A percentile compares a stretch with the other conserved stretches of the same genome.
Evolutionary conservation across 2,329 filamentous ascomycete genomes (phyloP).

Genomic region (Ceratocystis ficicola): DNA sequence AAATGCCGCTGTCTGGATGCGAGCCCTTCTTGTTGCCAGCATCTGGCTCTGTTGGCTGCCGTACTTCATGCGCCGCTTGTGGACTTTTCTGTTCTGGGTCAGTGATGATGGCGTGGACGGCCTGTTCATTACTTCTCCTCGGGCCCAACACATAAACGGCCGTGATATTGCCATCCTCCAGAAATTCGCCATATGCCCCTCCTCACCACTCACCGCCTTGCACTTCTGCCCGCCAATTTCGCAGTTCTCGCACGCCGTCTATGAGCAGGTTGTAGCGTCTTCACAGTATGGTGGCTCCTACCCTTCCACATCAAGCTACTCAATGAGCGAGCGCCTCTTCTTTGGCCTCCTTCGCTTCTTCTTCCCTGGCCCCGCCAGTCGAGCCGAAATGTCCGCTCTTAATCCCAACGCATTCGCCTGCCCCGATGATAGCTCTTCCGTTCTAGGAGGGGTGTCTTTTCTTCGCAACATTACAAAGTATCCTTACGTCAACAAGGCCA

Average conservation of each 20-base stretch:
- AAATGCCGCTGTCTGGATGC: conserved; percentile 64
- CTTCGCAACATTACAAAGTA: conserved; percentile 54
- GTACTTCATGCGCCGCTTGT: conserved; percentile 80
- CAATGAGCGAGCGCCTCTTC: conserved; percentile 8
- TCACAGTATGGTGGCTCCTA: conserved; percentile 4
- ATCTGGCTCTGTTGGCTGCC: conserved; percentile 87
- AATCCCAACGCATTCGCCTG: conserved; percentile 17
- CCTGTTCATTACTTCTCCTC: conserved; percentile 4
- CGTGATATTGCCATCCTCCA: conserved; percentile 17
- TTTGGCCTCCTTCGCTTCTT: conserved; percentile 10
- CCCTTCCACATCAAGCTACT: background rate
- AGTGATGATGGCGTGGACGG: conserved; percentile 59
- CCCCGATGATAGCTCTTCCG: conserved; percentile 29
- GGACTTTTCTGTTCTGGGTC: conserved; percentile 90
- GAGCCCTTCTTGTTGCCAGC: conserved; percentile 63
- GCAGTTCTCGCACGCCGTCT: conserved; percentile 17
- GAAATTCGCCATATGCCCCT: conserved; percentile 27
- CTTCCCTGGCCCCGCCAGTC: conserved; percentile 13
- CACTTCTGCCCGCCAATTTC: conserved; percentile 16
- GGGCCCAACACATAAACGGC: conserved; percentile 4
- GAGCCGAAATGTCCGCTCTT: conserved; percentile 12
- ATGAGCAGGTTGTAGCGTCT: conserved; percentile 14
- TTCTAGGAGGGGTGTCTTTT: conserved; percentile 46
- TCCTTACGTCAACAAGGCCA: conserved; percentile 58
- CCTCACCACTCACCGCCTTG: conserved; percentile 25